These are phyloP conservation scores for Vitis riparia DNA, from an alignment of 164 flowering plant genomes.

Conservation along the genomic window DNA sequence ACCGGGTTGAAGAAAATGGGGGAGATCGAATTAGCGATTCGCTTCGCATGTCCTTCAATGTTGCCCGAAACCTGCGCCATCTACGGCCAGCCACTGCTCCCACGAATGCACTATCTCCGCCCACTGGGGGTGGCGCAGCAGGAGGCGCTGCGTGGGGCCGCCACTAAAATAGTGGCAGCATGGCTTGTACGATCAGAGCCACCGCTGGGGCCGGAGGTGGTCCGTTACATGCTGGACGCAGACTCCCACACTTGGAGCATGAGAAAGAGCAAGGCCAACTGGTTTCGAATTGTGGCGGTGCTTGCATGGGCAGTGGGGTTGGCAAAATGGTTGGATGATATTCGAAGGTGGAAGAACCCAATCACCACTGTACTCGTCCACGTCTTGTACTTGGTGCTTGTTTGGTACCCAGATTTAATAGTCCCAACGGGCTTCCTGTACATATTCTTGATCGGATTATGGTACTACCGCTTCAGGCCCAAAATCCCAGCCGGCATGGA, in stretches of 20 bases:
- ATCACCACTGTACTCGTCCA: slow-evolving; percentile 83
- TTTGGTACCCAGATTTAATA: slow-evolving; percentile 95
- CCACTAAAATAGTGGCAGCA: slow-evolving; percentile 72
- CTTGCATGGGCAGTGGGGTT: slow-evolving; percentile 80
- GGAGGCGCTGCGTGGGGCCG: slow-evolving; percentile 78
- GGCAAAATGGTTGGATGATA: slow-evolving; percentile 74
- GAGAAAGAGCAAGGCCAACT: slow-evolving; percentile 88
- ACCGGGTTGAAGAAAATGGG: slow-evolving; percentile 95
- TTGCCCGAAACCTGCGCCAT: slow-evolving; percentile 71
- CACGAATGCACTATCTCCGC: slow-evolving; percentile 85
- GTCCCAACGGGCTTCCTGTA: slow-evolving; percentile 86
- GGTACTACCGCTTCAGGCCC: slow-evolving; percentile 89
- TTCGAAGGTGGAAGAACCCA: slow-evolving; percentile 78
- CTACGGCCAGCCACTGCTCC: slow-evolving; percentile 86
- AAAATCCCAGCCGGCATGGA: slow-evolving; percentile 92
- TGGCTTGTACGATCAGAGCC: slow-evolving; percentile 90
- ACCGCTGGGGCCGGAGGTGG: slow-evolving; percentile 87
- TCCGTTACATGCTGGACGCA: slow-evolving; percentile 86
- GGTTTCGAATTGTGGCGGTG: slow-evolving; percentile 84
- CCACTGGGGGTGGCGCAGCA: slow-evolving; percentile 94
- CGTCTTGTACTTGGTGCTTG: slow-evolving; percentile 75
- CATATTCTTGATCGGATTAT: slow-evolving; percentile 73
- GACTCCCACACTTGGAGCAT: slow-evolving; percentile 94
- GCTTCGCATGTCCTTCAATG: slow-evolving; percentile 74
- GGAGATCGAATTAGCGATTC: slow-evolving; percentile 83